Evolutionary conservation across 441 rosid genomes (phyloP).

Genomic region (Pelargonium citronellum): DNA sequence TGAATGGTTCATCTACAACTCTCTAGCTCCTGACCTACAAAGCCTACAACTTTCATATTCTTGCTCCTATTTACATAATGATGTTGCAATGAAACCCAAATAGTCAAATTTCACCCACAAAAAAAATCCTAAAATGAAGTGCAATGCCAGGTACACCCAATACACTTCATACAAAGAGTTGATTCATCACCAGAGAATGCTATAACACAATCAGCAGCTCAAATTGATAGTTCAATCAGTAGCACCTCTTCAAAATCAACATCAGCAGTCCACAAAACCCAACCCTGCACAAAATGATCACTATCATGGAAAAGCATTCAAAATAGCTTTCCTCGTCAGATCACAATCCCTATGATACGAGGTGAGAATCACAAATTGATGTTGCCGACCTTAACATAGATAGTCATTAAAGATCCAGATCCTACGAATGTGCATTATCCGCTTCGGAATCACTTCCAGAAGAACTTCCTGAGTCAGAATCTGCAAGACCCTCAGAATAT

Average conservation of each 20-base stretch:
- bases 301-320: background rate
- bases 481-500: slow-evolving; percentile 31
- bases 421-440: background rate
- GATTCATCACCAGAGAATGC: background rate
- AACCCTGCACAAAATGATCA: too few species aligned
- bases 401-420: slow-evolving; percentile 55
- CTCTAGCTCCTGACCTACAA: background rate
- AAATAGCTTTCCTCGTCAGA: slow-evolving; percentile 64
- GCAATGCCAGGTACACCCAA: background rate
- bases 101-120: background rate
- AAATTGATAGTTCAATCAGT: background rate
- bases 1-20: background rate
- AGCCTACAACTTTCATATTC: background rate
- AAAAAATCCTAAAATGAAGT: background rate
- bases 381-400: slow-evolving; percentile 60
- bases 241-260: background rate
- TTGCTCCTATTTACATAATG: background rate
- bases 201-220: background rate
- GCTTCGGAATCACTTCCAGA: background rate
- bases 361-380: too few species aligned
- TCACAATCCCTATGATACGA: too few species aligned
- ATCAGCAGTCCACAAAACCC: background rate
- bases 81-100: background rate
- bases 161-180: background rate
- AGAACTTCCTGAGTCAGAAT: slow-evolving; percentile 64